Conservation (phyloP, 306 rosid species). For the Rosa persica region DNA sequence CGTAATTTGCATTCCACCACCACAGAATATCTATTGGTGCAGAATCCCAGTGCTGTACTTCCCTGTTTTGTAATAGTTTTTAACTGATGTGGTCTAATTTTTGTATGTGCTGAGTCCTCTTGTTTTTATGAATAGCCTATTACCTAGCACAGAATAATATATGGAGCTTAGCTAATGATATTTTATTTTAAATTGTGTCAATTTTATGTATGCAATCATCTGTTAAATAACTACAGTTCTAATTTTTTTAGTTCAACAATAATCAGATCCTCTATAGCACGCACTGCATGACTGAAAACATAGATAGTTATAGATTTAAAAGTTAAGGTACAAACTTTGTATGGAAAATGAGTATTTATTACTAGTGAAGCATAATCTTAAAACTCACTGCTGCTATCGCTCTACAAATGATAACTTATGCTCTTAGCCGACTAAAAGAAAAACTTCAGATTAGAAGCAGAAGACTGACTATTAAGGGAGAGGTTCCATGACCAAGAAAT, state of each 20-base stretch:
- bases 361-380: neutral
- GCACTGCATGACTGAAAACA: neutral
- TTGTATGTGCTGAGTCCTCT: neutral
- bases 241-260: neutral
- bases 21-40: slow-evolving; percentile 37
- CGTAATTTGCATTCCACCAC: slow-evolving; percentile 35
- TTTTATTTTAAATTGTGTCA: neutral
- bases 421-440: neutral
- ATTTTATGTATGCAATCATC: neutral
- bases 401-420: neutral
- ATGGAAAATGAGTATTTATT: slow-evolving; percentile 2
- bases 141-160: neutral
- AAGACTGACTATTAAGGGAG: slow-evolving; percentile 6
- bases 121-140: neutral
- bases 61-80: slow-evolving; percentile 73
- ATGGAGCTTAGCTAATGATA: neutral
- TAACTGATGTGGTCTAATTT: slow-evolving; percentile 25
- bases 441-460: neutral
- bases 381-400: neutral
- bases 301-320: neutral
- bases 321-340: neutral
- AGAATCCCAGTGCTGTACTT: slow-evolving; percentile 64
- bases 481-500: neutral
- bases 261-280: neutral
- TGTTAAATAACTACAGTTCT: neutral